phyloP scores from a whole-genome alignment of 768 basidiomycete species.

The Chalciporus pseudorubinellus region DNA sequence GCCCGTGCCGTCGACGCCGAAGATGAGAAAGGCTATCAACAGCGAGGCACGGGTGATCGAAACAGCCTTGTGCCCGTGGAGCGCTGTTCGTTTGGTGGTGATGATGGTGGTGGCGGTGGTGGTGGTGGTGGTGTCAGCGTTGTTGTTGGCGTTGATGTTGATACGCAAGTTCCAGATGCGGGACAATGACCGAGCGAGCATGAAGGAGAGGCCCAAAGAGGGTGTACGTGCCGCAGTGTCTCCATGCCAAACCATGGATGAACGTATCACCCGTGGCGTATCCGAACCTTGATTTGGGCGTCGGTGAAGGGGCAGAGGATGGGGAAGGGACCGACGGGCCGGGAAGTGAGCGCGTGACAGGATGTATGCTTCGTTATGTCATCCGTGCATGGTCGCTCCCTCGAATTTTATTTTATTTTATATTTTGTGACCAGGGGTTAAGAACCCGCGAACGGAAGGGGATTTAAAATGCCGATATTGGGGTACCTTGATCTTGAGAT shows the following conservation, averaged over 20 bases:
- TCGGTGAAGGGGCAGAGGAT: background rate
- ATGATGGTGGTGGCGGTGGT: background rate
- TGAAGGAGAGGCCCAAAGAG: background rate
- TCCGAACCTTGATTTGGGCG: background rate
- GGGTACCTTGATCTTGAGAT: constrained; percentile 38
- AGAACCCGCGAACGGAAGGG: background rate
- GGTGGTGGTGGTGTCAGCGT: background rate
- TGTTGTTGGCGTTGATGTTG: background rate
- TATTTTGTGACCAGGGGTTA: background rate
- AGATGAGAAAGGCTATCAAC: constrained; percentile 1
- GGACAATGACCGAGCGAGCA: background rate
- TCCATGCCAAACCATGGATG: constrained; percentile 12
- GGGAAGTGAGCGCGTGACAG: constrained; percentile 6
- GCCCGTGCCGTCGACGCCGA: constrained; percentile 1
- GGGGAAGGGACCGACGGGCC: background rate
- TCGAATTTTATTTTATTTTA: background rate
- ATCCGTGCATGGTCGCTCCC: background rate
- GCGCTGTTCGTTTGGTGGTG: no score
- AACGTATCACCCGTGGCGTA: constrained; percentile 1
- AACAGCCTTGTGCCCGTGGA: background rate
- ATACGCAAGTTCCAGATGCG: background rate
- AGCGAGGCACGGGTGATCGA: background rate
- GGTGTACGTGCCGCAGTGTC: constrained; percentile 15
- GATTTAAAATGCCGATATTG: constrained; percentile 6
- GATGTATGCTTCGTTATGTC: background rate